Evolutionary conservation across 352 stramenopile genomes (phyloP).

Genomic region (Phytophthora constricta): DNA sequence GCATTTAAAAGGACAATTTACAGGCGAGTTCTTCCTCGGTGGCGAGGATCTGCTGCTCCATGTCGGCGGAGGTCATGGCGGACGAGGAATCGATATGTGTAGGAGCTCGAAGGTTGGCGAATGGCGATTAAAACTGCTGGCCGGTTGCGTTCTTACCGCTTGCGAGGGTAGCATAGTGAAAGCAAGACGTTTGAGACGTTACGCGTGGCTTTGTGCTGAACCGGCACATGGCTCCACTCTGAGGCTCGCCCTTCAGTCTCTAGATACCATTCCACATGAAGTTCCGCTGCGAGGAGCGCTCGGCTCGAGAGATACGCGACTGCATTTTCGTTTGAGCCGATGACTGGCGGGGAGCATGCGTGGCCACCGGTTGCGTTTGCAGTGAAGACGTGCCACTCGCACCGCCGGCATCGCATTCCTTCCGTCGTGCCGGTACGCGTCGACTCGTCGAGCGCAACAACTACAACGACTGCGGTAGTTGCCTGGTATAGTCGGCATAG

Average conservation of each 20-base stretch:
- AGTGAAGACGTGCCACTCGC: no score
- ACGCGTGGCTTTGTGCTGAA: not conserved
- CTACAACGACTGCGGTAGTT: no score
- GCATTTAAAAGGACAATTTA: slow-evolving; percentile 23
- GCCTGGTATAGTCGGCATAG: no score
- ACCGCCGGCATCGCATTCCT: no score
- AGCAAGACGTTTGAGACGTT: not conserved
- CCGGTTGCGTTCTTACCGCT: slow-evolving; percentile 6
- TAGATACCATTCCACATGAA: not conserved
- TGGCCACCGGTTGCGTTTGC: no score
- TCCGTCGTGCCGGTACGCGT: no score
- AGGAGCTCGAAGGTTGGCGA: slow-evolving; percentile 9
- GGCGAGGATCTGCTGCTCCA: slow-evolving; percentile 64
- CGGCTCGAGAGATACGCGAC: no score
- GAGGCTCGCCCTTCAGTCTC: not conserved
- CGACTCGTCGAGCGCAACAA: no score
- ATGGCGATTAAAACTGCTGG: slow-evolving; percentile 4
- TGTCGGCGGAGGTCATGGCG: slow-evolving; percentile 20
- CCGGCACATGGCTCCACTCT: not conserved
- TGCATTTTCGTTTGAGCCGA: no score
- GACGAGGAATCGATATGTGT: no score
- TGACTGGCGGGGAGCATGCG: no score
- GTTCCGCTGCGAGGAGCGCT: no score
- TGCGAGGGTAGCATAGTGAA: not conserved
- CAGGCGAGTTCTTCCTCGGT: slow-evolving; percentile 76